Evolutionary conservation across 2,329 filamentous ascomycete genomes (phyloP).

Genomic region (Alternaria longipes): DNA sequence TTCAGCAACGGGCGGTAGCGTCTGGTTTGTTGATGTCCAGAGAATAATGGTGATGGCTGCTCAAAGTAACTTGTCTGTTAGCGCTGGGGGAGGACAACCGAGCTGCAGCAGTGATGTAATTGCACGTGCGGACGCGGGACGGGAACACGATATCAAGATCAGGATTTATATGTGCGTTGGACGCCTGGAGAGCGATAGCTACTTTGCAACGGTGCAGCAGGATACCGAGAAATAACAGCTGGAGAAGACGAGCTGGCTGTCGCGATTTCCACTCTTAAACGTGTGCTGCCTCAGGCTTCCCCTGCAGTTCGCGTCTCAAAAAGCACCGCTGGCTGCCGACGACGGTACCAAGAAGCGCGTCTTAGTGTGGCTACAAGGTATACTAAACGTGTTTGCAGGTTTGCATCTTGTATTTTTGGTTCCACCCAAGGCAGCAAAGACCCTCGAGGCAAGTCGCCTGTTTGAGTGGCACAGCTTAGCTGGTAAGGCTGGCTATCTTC

Average conservation of each 20-base stretch:
- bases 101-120: conserved; percentile 40
- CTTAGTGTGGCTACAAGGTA: neutral
- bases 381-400: neutral
- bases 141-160: conserved; percentile 17
- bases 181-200: neutral
- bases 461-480: neutral
- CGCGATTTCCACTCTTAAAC: neutral
- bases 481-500: neutral
- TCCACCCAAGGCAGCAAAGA: neutral
- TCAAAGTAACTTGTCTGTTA: conserved; percentile 18
- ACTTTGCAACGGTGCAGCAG: neutral
- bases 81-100: conserved; percentile 28
- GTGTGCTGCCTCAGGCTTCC: conserved; percentile 12
- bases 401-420: neutral
- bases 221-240: neutral
- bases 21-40: conserved; percentile 21
- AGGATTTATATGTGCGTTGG: conserved; percentile 17
- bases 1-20: conserved; percentile 8
- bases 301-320: conserved; percentile 5
- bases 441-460: neutral
- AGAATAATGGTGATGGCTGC: conserved; percentile 22
- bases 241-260: neutral
- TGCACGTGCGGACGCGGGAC: conserved; percentile 39
- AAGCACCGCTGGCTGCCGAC: neutral
- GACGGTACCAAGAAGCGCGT: neutral